Evolutionary conservation across 495 filamentous ascomycete species (phyloP), one percentile per base, ranked within the genome.

Genomic region (Tuber borchii): DNA sequence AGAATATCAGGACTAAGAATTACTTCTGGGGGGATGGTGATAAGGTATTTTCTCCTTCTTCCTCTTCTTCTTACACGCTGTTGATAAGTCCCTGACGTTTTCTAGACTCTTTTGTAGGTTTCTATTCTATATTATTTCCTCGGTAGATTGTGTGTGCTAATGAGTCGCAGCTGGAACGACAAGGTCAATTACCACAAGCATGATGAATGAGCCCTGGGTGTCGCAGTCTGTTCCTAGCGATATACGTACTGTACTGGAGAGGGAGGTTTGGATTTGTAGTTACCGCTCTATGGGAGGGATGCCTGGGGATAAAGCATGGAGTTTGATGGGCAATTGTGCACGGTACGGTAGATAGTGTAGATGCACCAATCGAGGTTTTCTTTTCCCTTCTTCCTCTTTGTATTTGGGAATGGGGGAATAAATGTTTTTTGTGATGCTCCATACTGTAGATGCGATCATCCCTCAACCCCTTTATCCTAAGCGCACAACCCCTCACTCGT

Each of bases 141-240:
- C 69, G 70, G 42, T 78, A 74, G 71, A 71, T 39, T 31, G 19
- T 46, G 8, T 42, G 19, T 71, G 69, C 75, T 73, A 71, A 70
- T 37, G 56, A 76, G 20, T 56, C 31, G 78, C 84, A 95, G 93
- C 91, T 99, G 95, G 95, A 99, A 99, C 86, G 85, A 87, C 77
- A 87, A 86, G 43, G 93, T 97, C 87, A 99, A 99, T 89, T 94
- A 97, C 88, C 93, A 97, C 90, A 93, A 96, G 88, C 90, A 90
- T 85, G 92, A 96, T 86, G 91, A 93, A 71, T 84, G 76, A 65
- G 70, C 44, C 19, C 51, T 19, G 17, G 17, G 51, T 34, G 2
- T 19, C 56, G 26, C 26, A 17, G 26, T 19, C 4, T 19, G 26
- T 65, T 12, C 14, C 56, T 34, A 34, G 56, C 14, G 26, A 65